Percentiles rank a stretch among this genome's conserved stretches.
These are phyloP conservation scores for Globisporangium sylvaticum DNA, from an alignment of 352 stramenopile species.

Conservation along the genomic window DNA sequence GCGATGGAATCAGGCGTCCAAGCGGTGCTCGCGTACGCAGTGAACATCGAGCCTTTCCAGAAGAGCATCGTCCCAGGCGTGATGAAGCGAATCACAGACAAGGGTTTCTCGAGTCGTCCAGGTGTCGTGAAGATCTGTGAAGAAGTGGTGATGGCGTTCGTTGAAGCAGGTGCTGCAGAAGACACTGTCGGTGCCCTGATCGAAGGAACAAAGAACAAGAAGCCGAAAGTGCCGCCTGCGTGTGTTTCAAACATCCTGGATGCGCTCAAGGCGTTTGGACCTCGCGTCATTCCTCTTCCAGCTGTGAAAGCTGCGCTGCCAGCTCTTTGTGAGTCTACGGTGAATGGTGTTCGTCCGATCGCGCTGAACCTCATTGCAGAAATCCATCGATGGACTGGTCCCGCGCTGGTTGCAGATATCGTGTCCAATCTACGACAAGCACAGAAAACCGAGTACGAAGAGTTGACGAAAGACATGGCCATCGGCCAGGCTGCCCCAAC, in stretches of 20 bases:
- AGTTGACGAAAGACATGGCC: constrained; percentile 67
- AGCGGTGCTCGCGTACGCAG: constrained; percentile 67
- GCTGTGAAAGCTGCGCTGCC: constrained; percentile 66
- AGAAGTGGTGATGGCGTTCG: constrained; percentile 68
- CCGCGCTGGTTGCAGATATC: constrained; percentile 71
- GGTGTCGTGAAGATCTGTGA: constrained; percentile 77
- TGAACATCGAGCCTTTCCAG: constrained; percentile 59
- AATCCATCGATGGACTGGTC: constrained; percentile 78
- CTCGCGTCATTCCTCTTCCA: constrained; percentile 61
- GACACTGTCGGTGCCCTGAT: constrained; percentile 69
- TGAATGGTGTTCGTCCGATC: constrained; percentile 76
- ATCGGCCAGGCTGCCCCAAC: constrained; percentile 60
- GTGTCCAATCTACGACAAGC: constrained; percentile 74
- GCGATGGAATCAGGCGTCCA: constrained; percentile 75
- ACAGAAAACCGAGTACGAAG: constrained; percentile 83
- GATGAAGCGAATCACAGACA: constrained; percentile 80
- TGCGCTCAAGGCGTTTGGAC: constrained; percentile 76
- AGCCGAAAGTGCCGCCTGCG: constrained; percentile 79
- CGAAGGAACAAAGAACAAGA: constrained; percentile 85
- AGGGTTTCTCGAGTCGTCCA: constrained; percentile 77
- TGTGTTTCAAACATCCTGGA: constrained; percentile 67
- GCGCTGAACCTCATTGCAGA: constrained; percentile 79
- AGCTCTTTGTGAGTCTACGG: constrained; percentile 72
- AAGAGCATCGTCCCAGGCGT: constrained; percentile 61
- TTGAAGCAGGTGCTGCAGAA: constrained; percentile 71